Evolutionary conservation across 139 green algal genomes (phyloP), one percentile per base, ranked within the genome.

Genomic region (Chlamydomonas applanata): DNA sequence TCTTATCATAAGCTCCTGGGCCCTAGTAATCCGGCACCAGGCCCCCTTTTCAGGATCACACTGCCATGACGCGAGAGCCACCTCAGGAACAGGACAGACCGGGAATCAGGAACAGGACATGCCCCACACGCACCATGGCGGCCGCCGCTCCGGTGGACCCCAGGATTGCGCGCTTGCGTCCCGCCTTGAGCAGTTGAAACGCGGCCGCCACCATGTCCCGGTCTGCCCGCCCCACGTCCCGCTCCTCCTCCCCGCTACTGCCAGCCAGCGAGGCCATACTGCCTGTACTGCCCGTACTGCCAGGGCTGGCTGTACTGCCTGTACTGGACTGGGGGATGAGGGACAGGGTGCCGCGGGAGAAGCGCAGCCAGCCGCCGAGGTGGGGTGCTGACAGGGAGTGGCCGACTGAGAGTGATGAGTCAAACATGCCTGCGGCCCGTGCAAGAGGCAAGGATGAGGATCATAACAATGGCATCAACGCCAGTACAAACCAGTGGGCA

Each of bases 131-230:
- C 69, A 29, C 44, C 34, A 30, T 22, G 44, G 44, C 69, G 9
- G 14, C 30, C 22, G 30, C 40, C 40, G 44, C 59, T 25, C 16
- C 24, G 25, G 29, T 27, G 0, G 60, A 52, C 44, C 33, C 27
- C 68, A 85, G 74, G 24, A 73, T 16, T 14, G 80, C 72, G 14
- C 80, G 72, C 60, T 75, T 78, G 22, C 82, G 74, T 0, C 82
- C 85, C 4, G 85, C 85, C 65, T 85, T 89, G 29, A 96, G 82
- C 2, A 87, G 79, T 3, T 89, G 65, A 75, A 95, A 96, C 19
- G 85, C 85, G 3, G 74, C 69, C 14, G 69, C 30, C n/a, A 96
- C 89, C 44, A 92, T 40, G 63, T 85, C 81, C 45, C 25, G 25
- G 59, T 88, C 53, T 25, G 52, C 33, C 40, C 40, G 40, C 40